Evolutionary conservation across 2,329 filamentous ascomycete species (phyloP), one percentile per base, ranked within the genome.

Genomic region (Sporothrix schenckii): DNA sequence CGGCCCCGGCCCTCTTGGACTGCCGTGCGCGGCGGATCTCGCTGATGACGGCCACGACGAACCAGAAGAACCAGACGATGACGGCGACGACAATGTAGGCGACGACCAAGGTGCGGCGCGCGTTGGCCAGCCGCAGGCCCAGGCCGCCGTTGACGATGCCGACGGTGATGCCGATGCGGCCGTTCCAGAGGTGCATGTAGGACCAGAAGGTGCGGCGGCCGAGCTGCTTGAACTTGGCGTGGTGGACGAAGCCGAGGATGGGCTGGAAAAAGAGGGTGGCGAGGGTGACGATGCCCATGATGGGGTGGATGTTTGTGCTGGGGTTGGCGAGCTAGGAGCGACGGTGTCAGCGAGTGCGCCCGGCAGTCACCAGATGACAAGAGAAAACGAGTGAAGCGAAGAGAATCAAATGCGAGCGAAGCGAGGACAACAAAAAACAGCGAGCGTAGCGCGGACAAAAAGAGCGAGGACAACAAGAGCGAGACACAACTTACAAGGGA

Each of bases 61-160:
- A 66, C 82, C 82, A 84, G 1, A 80, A 47, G 1, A 76, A 63
- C 74, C 80, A 80, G 50, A 81, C 74, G 52, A 82, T 41, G 14
- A 70, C 80, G 0, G 81, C 80, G 0, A 83, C 77, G 41, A 81
- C 77, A 27, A 76, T 75, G 71, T 84, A 84, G 11, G 79, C 80
- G 1, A 76, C 74, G 73, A 80, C 78, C 66, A 76, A 54, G 2
- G 73, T 70, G 21, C 66, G 63, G 0, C 74, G 39, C 0, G 79
- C 79, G 19, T 73, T 71, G 10, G 82, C 78, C 3, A 83, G 74
- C n/a, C 75, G 73, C 44, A 84, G 74, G 0, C 83, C 82, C 1
- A 84, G 76, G 0, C 81, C 82, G 2, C 83, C 82, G 74, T 83
- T 83, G 70, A 83, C 75, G 68, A 84, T 82, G 30, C 82, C 83